These are phyloP conservation scores for Adenanthera pavonina DNA, from an alignment of 306 rosid species.

Conservation along the genomic window DNA sequence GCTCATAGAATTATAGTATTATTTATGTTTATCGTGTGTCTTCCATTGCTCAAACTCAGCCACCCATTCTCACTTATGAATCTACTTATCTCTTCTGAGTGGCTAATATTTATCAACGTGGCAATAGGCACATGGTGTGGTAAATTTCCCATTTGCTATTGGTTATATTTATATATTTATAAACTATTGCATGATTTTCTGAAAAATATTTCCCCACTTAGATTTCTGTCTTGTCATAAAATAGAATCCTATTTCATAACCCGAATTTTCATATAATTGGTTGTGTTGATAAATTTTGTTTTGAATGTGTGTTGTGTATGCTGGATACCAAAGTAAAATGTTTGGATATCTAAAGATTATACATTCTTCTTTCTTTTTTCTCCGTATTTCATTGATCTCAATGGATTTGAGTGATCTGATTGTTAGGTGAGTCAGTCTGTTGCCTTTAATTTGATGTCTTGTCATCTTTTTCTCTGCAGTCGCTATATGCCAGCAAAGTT, in stretches of 20 bases:
- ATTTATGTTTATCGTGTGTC: not conserved
- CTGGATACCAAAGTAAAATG: not conserved
- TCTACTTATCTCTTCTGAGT: slow-evolving; percentile 5
- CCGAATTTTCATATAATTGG: not conserved
- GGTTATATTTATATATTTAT: not conserved
- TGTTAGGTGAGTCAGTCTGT: not conserved
- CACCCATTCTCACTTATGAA: slow-evolving; percentile 5
- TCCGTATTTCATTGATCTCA: slow-evolving; percentile 10
- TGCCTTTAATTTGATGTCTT: slow-evolving; percentile 26
- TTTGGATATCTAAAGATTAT: not conserved
- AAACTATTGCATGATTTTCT: not conserved
- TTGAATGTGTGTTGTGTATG: not conserved
- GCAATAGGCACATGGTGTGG: not conserved
- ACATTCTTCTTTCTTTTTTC: not conserved
- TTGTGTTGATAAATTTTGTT: not conserved
- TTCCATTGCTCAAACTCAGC: not conserved
- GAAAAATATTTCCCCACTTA: slow-evolving; percentile 2
- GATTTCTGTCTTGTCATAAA: slow-evolving; percentile 11
- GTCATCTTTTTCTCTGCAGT: slow-evolving; percentile 51
- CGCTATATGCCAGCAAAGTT: slow-evolving; percentile 70
- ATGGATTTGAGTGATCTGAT: slow-evolving; percentile 17
- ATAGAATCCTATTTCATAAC: not conserved
- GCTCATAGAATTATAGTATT: not conserved
- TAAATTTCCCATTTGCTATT: slow-evolving; percentile 4
- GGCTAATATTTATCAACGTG: not conserved